Percentiles rank a stretch among this genome's conserved stretches.
Evolutionary conservation across 2,329 filamentous ascomycete species (phyloP).

Genomic region (Parastagonospora avenae): DNA sequence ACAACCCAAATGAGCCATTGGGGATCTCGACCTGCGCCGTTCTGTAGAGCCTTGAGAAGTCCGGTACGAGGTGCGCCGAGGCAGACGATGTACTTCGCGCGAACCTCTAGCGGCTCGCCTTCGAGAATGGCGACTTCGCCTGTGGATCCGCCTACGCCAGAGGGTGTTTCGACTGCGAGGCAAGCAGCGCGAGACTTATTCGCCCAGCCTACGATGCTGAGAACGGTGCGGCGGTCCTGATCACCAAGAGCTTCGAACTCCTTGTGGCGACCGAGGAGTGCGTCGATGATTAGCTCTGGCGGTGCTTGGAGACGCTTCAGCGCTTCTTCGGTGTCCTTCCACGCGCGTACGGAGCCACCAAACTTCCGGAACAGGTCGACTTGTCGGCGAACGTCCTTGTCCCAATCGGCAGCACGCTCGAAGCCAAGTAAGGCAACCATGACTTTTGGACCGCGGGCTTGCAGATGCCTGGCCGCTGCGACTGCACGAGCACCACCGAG

Average conservation of each 20-base stretch:
- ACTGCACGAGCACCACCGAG: constrained; percentile 84
- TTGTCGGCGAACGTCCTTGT: constrained; percentile 81
- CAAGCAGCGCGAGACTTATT: constrained; percentile 85
- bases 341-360: constrained; percentile 72
- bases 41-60: constrained; percentile 75
- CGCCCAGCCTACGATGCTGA: constrained; percentile 91
- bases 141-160: constrained; percentile 80
- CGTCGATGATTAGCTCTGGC: constrained; percentile 85
- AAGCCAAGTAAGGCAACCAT: constrained; percentile 84
- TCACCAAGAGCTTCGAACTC: constrained; percentile 87
- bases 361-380: constrained; percentile 83
- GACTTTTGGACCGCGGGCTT: constrained; percentile 80
- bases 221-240: constrained; percentile 80
- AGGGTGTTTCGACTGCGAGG: constrained; percentile 88
- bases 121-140: constrained; percentile 66
- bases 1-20: constrained; percentile 83
- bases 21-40: constrained; percentile 56
- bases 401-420: constrained; percentile 78
- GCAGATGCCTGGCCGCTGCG: constrained; percentile 82
- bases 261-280: constrained; percentile 82
- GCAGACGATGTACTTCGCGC: constrained; percentile 80
- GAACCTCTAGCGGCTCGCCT: constrained; percentile 77
- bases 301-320: constrained; percentile 64
- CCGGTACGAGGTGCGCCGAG: constrained; percentile 88
- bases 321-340: constrained; percentile 61